phyloP scores from a whole-genome alignment of 352 stramenopile genomes.

The Phytophthora idaei region DNA sequence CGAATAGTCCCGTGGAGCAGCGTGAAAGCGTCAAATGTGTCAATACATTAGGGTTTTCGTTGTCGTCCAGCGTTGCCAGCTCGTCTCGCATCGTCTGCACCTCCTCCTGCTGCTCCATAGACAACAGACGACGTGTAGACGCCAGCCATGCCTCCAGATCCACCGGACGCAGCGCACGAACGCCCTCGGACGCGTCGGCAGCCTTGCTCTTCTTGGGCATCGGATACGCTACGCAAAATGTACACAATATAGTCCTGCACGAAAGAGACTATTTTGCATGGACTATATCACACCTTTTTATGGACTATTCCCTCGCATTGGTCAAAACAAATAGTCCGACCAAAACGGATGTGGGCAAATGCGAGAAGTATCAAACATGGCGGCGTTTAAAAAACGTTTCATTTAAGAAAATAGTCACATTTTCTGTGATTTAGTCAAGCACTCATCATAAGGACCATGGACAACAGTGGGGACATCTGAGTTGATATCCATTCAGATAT shows the following conservation, averaged over 20 bases:
- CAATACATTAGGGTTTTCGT: constrained; percentile 76
- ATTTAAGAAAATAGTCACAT: too few relatives aligned
- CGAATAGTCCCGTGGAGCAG: constrained; percentile 71
- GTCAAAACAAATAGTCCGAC: too few relatives aligned
- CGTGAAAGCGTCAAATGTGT: constrained; percentile 45
- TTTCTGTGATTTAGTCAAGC: too few relatives aligned
- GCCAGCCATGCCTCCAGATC: constrained; percentile 65
- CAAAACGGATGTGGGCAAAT: too few relatives aligned
- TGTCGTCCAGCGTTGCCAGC: constrained; percentile 55
- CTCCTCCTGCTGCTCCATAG: constrained; percentile 71
- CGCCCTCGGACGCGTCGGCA: background rate
- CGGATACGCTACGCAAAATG: background rate
- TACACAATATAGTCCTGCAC: background rate
- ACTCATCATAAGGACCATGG: background rate
- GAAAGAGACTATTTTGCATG: too few relatives aligned
- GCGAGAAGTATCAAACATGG: too few relatives aligned
- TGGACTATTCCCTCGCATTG: too few relatives aligned
- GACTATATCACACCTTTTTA: too few relatives aligned
- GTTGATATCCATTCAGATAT: too few relatives aligned
- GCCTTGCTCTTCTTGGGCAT: constrained; percentile 27
- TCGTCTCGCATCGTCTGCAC: constrained; percentile 57
- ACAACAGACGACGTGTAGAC: constrained; percentile 51
- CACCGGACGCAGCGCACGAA: constrained; percentile 17
- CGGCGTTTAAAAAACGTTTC: too few relatives aligned
- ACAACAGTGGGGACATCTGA: too few relatives aligned